Evolutionary conservation across 129 eudicot genomes (phyloP), one percentile per base, ranked within the genome.

Genomic region (Chrysanthemum makinoi): DNA sequence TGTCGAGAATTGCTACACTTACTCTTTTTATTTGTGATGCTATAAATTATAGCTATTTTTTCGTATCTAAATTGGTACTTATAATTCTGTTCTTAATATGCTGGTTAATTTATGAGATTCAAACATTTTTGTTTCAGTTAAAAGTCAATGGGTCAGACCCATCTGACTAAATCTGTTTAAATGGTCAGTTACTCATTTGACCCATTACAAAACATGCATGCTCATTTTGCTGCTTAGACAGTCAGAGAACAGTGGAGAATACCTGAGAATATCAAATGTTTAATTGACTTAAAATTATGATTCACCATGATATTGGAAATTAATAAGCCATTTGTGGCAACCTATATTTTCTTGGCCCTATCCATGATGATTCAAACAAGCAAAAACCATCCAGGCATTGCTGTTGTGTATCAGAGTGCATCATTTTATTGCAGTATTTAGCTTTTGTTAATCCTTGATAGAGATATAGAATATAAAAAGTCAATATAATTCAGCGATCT

Each of bases 401-500:
- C 15, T 20, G 4, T 28, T 13, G 66, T 15, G 3, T 57, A 18
- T 70, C 43, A 2, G n/a, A 51, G 62, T 51, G 74, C 64, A 48
- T 66, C 26, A 57, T 70, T 5, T 33, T 44, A 20, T 19, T 43
- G 46, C 11, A 44, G 20, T 44, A 22, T 30, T 16, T 70, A 39
- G 66, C 19, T 70, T 39, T 35, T 43, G 1, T 33, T 39, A 9
- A 44, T 70, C 54, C 10, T 57, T 57, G 43, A 54, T 39, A 56
- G 19, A 4, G 53, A 6, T 43, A 26, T 57, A 55, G 20, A 55
- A 69, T 26, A 15, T 3, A 46, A 19, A 70, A 19, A 57, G 28
- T 3, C 17, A 58, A 14, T 59, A 49, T 26, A 15, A 56, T 55
- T 75, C 51, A 75, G 66, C 61, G 58, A 22, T 62, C 20, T 63